phyloP scores from a whole-genome alignment of 2,329 filamentous ascomycete genomes.

The Myriosclerotinia scirpicola region DNA sequence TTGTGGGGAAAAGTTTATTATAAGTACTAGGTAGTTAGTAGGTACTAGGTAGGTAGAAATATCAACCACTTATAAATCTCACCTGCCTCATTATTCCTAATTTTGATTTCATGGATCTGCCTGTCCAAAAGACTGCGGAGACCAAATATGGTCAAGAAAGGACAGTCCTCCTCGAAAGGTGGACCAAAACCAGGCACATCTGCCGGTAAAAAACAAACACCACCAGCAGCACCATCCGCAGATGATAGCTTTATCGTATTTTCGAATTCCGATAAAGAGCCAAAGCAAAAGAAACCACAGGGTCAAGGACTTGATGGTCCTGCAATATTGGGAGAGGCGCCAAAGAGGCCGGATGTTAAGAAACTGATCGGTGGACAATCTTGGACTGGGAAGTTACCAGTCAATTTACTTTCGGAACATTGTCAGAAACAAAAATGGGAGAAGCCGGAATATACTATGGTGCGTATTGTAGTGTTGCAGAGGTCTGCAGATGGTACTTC shows the following conservation, averaged over 20 bases:
- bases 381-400: slow-evolving; percentile 95
- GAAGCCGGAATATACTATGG: slow-evolving; percentile 86
- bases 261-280: slow-evolving; percentile 57
- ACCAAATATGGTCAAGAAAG: slow-evolving; percentile 42
- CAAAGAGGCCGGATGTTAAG: slow-evolving; percentile 59
- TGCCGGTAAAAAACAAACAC: slow-evolving; percentile 35
- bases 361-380: slow-evolving; percentile 91
- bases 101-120: slow-evolving; percentile 23
- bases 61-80: slow-evolving; percentile 1
- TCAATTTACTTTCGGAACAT: slow-evolving; percentile 90
- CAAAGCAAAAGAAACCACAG: slow-evolving; percentile 39
- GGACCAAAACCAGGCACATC: slow-evolving; percentile 39
- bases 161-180: slow-evolving; percentile 38
- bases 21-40: too few species aligned
- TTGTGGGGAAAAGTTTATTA: slow-evolving; percentile 2
- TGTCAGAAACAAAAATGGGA: slow-evolving; percentile 97
- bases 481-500: background rate
- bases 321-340: slow-evolving; percentile 37
- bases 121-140: slow-evolving; percentile 20
- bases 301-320: slow-evolving; percentile 33
- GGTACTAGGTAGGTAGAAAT: background rate
- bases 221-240: slow-evolving; percentile 34
- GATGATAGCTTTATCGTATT: slow-evolving; percentile 58
- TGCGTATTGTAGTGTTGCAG: slow-evolving; percentile 42
- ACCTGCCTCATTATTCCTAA: background rate